phyloP scores from a whole-genome alignment of 2,329 filamentous ascomycete genomes.

The Coniella vitis region DNA sequence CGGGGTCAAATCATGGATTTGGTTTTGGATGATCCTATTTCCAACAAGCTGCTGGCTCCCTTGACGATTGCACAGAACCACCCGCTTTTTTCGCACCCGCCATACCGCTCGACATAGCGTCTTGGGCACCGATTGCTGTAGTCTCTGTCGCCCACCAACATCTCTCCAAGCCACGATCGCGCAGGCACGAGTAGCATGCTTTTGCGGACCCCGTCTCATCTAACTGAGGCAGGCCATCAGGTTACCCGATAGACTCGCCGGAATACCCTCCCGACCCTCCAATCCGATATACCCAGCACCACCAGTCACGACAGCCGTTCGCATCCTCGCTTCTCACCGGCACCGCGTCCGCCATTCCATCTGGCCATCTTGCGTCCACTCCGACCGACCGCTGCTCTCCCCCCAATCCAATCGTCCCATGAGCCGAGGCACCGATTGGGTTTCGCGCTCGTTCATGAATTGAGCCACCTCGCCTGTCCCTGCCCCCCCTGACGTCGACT shows the following conservation, averaged over 20 bases:
- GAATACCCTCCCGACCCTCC: too few species aligned
- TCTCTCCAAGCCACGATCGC: too few species aligned
- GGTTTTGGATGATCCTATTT: background rate
- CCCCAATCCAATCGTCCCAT: background rate
- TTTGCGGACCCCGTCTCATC: background rate
- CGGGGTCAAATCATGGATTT: background rate
- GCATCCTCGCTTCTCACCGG: background rate
- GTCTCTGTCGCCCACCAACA: too few species aligned
- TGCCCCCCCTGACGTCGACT: conserved; percentile 5
- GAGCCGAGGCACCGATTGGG: conserved; percentile 2
- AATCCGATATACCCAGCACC: too few species aligned
- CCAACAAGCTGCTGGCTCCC: background rate
- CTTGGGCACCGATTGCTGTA: too few species aligned
- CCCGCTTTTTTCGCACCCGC: too few species aligned
- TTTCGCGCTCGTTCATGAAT: conserved; percentile 8
- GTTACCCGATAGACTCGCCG: background rate
- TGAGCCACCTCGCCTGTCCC: background rate
- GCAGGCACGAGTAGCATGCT: background rate
- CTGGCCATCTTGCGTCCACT: background rate
- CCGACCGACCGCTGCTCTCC: background rate
- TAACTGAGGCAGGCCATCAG: background rate
- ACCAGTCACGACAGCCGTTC: background rate
- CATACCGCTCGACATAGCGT: too few species aligned
- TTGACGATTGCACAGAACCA: background rate
- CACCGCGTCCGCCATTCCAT: background rate